phyloP scores from a whole-genome alignment of 2,329 filamentous ascomycete genomes.

The Diplodia seriata region DNA sequence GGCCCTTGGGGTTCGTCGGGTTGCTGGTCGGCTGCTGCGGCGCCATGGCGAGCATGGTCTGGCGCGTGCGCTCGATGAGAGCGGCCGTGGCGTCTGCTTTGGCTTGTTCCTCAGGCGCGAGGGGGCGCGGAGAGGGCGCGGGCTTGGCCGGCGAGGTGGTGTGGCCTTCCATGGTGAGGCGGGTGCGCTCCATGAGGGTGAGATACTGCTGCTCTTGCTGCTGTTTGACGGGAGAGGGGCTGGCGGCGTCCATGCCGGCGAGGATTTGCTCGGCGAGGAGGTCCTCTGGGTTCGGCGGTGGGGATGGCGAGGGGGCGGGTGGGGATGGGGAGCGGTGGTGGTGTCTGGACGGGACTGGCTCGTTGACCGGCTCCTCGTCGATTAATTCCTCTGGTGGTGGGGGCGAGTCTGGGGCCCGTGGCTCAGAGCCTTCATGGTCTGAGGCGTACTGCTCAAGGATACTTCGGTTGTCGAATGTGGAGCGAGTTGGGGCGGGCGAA shows the following conservation, averaged over 20 bases:
- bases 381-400: not conserved
- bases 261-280: conserved; percentile 50
- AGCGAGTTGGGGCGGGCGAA: conserved; percentile 4
- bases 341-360: not conserved
- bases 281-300: conserved; percentile 5
- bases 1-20: conserved; percentile 28
- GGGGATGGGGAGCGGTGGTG: not conserved
- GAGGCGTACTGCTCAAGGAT: conserved; percentile 34
- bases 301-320: not conserved
- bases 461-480: conserved; percentile 4
- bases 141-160: conserved; percentile 36
- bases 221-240: conserved; percentile 51
- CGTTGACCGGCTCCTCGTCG: not conserved
- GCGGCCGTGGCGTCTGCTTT: conserved; percentile 50
- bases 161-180: conserved; percentile 53
- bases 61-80: conserved; percentile 74
- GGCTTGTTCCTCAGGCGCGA: conserved; percentile 40
- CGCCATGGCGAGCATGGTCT: conserved; percentile 75
- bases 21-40: conserved; percentile 27
- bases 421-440: conserved; percentile 31
- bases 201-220: conserved; percentile 35
- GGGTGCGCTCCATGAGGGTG: conserved; percentile 56
- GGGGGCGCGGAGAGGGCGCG: not conserved
- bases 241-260: conserved; percentile 48
- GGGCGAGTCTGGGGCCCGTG: conserved; percentile 27